Conservation (phyloP, 2,329 filamentous ascomycete species). For the Drechslera avenae region DNA sequence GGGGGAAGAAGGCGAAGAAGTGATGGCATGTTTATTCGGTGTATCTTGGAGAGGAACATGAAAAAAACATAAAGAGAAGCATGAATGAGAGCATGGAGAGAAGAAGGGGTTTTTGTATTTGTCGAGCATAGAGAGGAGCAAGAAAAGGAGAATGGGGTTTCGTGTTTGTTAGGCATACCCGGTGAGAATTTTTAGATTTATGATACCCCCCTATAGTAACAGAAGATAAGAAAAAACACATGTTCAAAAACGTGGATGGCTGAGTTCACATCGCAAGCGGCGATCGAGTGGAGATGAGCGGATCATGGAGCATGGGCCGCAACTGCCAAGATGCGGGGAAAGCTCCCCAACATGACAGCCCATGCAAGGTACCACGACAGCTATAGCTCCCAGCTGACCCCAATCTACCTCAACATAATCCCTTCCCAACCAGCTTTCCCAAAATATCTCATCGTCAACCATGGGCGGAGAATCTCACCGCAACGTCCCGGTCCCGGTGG, state of each 20-base stretch:
- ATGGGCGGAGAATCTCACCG: slow-evolving; percentile 47
- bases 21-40: no score
- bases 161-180: no score
- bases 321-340: slow-evolving; percentile 33
- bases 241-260: not conserved
- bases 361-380: slow-evolving; percentile 34
- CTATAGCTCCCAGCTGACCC: slow-evolving; percentile 16
- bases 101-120: no score
- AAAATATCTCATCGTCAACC: slow-evolving; percentile 7
- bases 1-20: no score
- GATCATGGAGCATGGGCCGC: slow-evolving; percentile 18
- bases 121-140: no score
- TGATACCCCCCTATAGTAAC: no score
- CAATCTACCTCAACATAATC: slow-evolving; percentile 3
- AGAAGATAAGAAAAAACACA: no score
- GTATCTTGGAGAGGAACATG: no score
- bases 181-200: no score
- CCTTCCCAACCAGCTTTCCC: not conserved
- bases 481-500: slow-evolving; percentile 28
- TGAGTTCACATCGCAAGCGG: not conserved
- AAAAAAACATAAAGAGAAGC: no score
- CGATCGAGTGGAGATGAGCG: slow-evolving; percentile 8
- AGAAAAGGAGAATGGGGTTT: no score
- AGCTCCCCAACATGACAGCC: slow-evolving; percentile 20
- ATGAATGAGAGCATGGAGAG: no score